Conservation (phyloP, 345 rosid species). For the Linum lewisii region DNA sequence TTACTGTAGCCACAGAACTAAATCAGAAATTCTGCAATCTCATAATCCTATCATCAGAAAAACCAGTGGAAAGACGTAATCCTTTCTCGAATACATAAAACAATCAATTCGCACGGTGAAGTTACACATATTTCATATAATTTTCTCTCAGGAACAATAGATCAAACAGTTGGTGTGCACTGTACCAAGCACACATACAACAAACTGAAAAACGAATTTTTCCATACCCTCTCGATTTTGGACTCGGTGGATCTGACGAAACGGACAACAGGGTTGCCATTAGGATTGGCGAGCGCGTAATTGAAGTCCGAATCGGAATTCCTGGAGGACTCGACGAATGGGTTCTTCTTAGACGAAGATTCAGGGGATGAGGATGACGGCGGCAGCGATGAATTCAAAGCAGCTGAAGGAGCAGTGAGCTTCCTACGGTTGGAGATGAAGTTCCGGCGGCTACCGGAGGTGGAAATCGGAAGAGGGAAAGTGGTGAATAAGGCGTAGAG, state of each 20-base stretch:
- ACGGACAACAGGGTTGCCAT: constrained; percentile 22
- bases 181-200: neutral
- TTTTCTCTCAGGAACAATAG: neutral
- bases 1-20: neutral
- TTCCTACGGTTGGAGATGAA: constrained; percentile 19
- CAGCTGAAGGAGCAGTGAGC: constrained; percentile 18
- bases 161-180: neutral
- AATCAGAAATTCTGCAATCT: neutral
- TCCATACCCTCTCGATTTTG: constrained; percentile 56
- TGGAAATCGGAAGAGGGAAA: constrained; percentile 30
- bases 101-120: neutral
- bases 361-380: constrained; percentile 5
- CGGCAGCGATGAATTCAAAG: constrained; percentile 33
- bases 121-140: neutral
- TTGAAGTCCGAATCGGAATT: constrained; percentile 30
- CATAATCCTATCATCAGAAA: neutral
- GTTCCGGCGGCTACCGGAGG: constrained; percentile 12
- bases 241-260: constrained; percentile 60
- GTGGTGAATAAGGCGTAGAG: constrained; percentile 32
- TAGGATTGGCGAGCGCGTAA: constrained; percentile 23
- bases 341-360: constrained; percentile 18
- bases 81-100: neutral
- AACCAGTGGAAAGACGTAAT: neutral
- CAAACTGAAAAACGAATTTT: too few species aligned
- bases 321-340: constrained; percentile 23